Base-by-base conservation (phyloP, 2,329 filamentous ascomycete species). In the Aspergillus alliaceus region DNA sequence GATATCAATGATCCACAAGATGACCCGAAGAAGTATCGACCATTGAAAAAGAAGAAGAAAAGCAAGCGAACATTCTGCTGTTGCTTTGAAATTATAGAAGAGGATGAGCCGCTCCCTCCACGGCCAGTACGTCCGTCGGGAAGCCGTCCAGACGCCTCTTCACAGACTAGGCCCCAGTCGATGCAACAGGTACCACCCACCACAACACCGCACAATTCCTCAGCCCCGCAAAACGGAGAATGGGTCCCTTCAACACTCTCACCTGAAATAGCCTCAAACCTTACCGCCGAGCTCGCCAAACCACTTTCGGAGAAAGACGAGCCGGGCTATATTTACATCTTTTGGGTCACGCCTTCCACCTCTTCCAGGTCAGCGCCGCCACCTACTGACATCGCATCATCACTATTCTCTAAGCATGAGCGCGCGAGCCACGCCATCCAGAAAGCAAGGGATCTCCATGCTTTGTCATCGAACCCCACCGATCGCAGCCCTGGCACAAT, bases 321-420 rank as follows among this genome's bases (percentile, higher is more conserved):
- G 65, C 80, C 89, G 12, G 95, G 95, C 35, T 99, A 95, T 77
- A 98, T 99, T 64, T 99, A 99, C 82, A 96, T 99, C 75, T 99
- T 98, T 81, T 97, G 93, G 92, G 82, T 97, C 22, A 97, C 91
- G 0, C 87, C 91, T 31, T 80, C 84, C 34, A 82, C 81, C 2
- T 76, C 84, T 7, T 72, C 80, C 0, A 49, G 57, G 25, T 73
- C 83, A 4, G 27, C 29, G 0, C 77, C 82, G 1, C 80, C 85
- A 0, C 80, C 87, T 0, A 79, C 80, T 34, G 87, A 86, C 61
- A 79, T 85, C 42, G 83, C 85, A 20, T 80, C 84, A 8, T 82
- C 84, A 11, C 78, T 90, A 49, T 80, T 88, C 40, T 82, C 86
- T 0, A 77, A 82, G 2, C 4, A 61, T 18, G 51, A 66, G 27